phyloP scores from a whole-genome alignment of 257 asterid genomes.

The Fraxinus americana region DNA sequence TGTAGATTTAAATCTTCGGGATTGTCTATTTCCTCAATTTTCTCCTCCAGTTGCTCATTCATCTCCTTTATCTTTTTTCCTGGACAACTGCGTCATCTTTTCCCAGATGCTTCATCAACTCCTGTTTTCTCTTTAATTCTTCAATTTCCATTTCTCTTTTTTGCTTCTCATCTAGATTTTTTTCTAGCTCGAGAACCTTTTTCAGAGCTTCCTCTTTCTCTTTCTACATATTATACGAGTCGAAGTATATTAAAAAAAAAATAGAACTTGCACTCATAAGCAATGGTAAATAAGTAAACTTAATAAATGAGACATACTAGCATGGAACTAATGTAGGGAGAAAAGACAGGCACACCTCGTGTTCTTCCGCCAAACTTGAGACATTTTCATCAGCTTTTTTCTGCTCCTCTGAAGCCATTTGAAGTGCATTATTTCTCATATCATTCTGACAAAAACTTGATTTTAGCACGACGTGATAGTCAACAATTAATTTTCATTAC shows the following conservation, averaged over 20 bases:
- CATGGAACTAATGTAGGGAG: constrained; percentile 13
- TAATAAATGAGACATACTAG: not conserved
- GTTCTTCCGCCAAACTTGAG: constrained; percentile 78
- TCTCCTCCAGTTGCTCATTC: constrained; percentile 44
- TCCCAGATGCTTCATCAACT: constrained; percentile 64
- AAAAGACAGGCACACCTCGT: constrained; percentile 51
- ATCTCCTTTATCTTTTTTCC: constrained; percentile 46
- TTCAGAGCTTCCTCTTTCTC: constrained; percentile 65
- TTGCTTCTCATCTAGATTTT: constrained; percentile 55
- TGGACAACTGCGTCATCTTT: constrained; percentile 51
- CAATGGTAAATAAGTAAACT: constrained; percentile 1
- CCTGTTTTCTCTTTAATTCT: constrained; percentile 53
- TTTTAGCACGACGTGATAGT: not conserved
- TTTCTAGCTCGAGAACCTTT: constrained; percentile 57
- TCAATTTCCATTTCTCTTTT: constrained; percentile 59
- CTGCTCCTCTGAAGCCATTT: constrained; percentile 84
- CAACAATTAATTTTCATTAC: not conserved
- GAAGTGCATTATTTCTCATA: constrained; percentile 62
- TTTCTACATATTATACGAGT: constrained; percentile 44
- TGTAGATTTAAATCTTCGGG: constrained; percentile 40
- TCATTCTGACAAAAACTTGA: constrained; percentile 56
- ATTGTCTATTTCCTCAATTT: constrained; percentile 43
- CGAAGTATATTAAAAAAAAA: constrained; percentile 10
- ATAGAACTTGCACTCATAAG: constrained; percentile 3
- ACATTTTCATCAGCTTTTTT: constrained; percentile 75